These are phyloP conservation scores for Corynespora cassiicola DNA, from an alignment of 2,329 filamentous ascomycete genomes.

Conservation along the genomic window DNA sequence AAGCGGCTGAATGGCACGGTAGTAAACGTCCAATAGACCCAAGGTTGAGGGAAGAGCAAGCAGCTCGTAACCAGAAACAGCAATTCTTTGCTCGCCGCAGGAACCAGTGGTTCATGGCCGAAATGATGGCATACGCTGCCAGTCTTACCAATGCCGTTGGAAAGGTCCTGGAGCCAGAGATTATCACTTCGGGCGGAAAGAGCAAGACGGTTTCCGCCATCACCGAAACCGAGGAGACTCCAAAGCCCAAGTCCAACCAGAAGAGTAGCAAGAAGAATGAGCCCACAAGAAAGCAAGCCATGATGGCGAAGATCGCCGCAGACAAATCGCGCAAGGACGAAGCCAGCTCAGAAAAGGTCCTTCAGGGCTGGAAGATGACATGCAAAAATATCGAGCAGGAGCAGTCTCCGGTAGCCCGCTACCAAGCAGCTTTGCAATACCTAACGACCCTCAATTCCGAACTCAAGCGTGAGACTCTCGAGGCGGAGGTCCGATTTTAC, in stretches of 20 bases:
- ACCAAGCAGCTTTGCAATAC: conserved; percentile 58
- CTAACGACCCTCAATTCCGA: conserved; percentile 50
- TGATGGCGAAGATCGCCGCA: conserved; percentile 51
- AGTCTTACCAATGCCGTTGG: conserved; percentile 71
- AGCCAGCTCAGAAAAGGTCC: conserved; percentile 46
- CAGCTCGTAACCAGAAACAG: conserved; percentile 40
- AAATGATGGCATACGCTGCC: conserved; percentile 72
- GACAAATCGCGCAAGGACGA: conserved; percentile 52
- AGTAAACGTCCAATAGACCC: conserved; percentile 58
- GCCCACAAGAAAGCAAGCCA: conserved; percentile 51
- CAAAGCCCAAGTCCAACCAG: conserved; percentile 20
- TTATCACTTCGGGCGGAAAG: conserved; percentile 59
- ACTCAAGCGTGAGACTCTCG: conserved; percentile 47
- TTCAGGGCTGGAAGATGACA: conserved; percentile 54
- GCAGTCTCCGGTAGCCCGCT: conserved; percentile 51
- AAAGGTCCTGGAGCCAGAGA: conserved; percentile 69
- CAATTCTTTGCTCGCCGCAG: conserved; percentile 50
- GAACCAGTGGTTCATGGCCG: conserved; percentile 71
- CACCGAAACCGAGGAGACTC: conserved; percentile 28
- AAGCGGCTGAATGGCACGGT: conserved; percentile 69
- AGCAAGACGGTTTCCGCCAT: conserved; percentile 21
- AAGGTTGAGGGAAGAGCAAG: conserved; percentile 37
- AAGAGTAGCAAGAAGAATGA: conserved; percentile 36
- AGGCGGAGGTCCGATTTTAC: conserved; percentile 56
- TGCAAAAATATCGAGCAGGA: conserved; percentile 58